Evolutionary conservation across 805 yeast species (phyloP).

Genomic region (Kregervanrija delftensis): DNA sequence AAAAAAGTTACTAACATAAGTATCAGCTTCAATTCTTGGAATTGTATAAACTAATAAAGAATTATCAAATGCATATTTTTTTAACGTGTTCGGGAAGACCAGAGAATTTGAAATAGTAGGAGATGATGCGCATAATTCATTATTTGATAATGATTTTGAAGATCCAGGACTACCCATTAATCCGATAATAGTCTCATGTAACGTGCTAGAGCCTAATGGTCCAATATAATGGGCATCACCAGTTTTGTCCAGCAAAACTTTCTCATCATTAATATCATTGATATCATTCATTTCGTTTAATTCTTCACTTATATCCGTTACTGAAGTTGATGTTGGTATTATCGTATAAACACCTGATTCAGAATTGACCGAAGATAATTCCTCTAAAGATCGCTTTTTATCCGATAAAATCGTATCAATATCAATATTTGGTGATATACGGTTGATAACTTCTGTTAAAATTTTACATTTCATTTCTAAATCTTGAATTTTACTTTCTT

Average conservation of each 20-base stretch:
- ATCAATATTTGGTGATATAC: background rate
- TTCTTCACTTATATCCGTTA: no score
- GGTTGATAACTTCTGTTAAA: background rate
- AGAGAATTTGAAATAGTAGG: background rate
- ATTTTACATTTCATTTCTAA: background rate
- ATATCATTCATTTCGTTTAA: no score
- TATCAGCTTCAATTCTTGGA: constrained; percentile 3
- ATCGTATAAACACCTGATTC: no score
- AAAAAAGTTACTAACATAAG: constrained; percentile 3
- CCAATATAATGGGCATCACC: constrained; percentile 1
- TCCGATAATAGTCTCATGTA: constrained; percentile 3
- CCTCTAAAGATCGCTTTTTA: no score
- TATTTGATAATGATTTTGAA: background rate
- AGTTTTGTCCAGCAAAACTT: background rate
- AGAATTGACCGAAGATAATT: no score
- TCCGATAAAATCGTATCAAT: background rate
- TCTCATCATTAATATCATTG: background rate
- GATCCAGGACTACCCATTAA: constrained; percentile 2
- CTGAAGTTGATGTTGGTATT: no score
- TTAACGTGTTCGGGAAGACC: background rate
- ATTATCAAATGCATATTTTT: background rate
- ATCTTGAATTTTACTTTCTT: background rate
- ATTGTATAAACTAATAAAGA: background rate
- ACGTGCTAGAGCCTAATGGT: background rate
- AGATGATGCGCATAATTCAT: background rate